A percentile compares a stretch with the other conserved stretches of the same genome.
phyloP scores from a whole-genome alignment of 2,329 filamentous ascomycete species.

The Biscogniauxia sp. region DNA sequence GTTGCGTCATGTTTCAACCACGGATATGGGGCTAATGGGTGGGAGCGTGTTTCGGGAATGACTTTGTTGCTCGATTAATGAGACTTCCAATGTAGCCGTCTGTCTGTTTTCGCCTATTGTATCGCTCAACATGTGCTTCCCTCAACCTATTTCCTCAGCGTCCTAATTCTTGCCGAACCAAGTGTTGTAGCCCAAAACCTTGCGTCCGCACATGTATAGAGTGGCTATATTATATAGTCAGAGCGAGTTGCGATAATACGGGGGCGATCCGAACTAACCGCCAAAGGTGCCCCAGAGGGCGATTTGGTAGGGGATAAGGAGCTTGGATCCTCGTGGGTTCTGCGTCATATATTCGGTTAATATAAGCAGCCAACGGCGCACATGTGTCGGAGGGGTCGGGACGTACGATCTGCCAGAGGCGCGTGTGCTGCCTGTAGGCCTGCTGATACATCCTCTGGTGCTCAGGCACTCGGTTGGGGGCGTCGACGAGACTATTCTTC shows the following conservation, averaged over 20 bases:
- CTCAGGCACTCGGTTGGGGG: slow-evolving; percentile 72
- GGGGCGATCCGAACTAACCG: slow-evolving; percentile 46
- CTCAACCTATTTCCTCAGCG: not conserved
- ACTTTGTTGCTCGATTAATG: slow-evolving; percentile 22
- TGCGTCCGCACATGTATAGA: slow-evolving; percentile 72
- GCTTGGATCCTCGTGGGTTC: slow-evolving; percentile 61
- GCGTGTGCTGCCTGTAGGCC: slow-evolving; percentile 65
- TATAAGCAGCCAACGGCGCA: slow-evolving; percentile 3
- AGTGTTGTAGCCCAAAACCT: slow-evolving; percentile 75
- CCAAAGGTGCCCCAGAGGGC: slow-evolving; percentile 61
- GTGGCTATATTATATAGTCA: slow-evolving; percentile 38
- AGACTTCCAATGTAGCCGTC: slow-evolving; percentile 4
- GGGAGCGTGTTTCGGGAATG: slow-evolving; percentile 11
- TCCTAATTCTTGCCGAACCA: slow-evolving; percentile 62
- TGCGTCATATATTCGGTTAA: slow-evolving; percentile 38
- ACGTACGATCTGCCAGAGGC: slow-evolving; percentile 78
- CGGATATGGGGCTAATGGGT: slow-evolving; percentile 9
- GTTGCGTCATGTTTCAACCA: not conserved
- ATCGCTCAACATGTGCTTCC: slow-evolving; percentile 8
- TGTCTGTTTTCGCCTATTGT: slow-evolving; percentile 11
- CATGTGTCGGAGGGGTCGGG: slow-evolving; percentile 7
- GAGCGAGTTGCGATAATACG: slow-evolving; percentile 13
- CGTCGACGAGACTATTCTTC: slow-evolving; percentile 57
- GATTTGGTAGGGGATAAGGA: slow-evolving; percentile 68
- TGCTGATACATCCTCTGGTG: slow-evolving; percentile 74